Conservation (phyloP, 345 rosid genomes). For the Lagerstroemia speciosa region DNA sequence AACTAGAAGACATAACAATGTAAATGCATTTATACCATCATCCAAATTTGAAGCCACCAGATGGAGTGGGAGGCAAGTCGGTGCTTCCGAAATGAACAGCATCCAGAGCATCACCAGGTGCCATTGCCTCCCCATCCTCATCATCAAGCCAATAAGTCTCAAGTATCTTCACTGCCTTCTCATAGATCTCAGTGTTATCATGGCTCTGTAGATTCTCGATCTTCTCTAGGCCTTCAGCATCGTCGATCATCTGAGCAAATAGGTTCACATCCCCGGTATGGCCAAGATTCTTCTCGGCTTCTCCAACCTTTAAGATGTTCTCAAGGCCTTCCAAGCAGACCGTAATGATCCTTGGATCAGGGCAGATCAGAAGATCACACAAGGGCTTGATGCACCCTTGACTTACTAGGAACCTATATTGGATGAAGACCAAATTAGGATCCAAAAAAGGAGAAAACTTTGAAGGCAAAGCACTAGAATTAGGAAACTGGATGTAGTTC, state of each 20-base stretch:
- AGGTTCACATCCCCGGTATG: slow-evolving; percentile 31
- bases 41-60: slow-evolving; percentile 68
- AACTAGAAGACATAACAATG: neutral
- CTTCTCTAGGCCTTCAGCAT: slow-evolving; percentile 54
- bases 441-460: neutral
- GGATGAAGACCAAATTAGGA: neutral
- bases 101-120: slow-evolving; percentile 44
- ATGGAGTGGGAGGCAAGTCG: slow-evolving; percentile 40
- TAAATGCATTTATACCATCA: slow-evolving; percentile 22
- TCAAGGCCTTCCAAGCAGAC: slow-evolving; percentile 55
- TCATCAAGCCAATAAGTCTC: slow-evolving; percentile 57
- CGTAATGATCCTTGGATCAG: slow-evolving; percentile 51
- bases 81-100: slow-evolving; percentile 42
- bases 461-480: neutral
- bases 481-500: neutral
- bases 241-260: slow-evolving; percentile 50
- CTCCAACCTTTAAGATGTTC: slow-evolving; percentile 51
- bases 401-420: slow-evolving; percentile 29
- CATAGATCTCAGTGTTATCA: slow-evolving; percentile 52
- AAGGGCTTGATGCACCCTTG: slow-evolving; percentile 51
- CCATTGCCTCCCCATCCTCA: slow-evolving; percentile 40
- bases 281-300: slow-evolving; percentile 35
- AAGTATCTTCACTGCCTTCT: slow-evolving; percentile 53
- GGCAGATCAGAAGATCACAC: slow-evolving; percentile 50
- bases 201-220: slow-evolving; percentile 50